Conservation (phyloP, 139 green algal species). For the Volvox reticuliferus region DNA sequence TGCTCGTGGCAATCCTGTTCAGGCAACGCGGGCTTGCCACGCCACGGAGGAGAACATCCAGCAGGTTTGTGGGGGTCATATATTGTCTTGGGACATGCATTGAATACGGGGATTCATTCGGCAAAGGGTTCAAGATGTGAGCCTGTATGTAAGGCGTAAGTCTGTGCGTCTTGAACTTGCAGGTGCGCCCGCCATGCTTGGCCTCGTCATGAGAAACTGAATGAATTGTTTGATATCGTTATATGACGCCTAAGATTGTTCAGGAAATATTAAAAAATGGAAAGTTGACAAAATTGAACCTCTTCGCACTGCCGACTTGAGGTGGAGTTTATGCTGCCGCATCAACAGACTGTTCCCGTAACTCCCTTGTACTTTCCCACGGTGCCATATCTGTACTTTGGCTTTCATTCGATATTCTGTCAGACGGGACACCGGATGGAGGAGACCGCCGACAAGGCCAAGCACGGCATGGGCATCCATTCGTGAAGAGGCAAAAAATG, state of each 20-base stretch:
- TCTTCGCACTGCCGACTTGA: too few species aligned
- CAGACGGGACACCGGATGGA: slow-evolving; percentile 19
- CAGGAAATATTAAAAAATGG: too few species aligned
- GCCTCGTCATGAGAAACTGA: too few species aligned
- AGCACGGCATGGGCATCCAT: slow-evolving; percentile 39
- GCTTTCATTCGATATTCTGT: neutral
- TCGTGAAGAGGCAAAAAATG: neutral
- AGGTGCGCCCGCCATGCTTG: neutral
- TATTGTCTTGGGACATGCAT: neutral
- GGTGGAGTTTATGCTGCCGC: neutral
- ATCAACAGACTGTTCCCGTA: neutral
- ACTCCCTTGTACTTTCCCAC: neutral
- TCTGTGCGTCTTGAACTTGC: neutral
- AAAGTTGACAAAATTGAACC: too few species aligned
- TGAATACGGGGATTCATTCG: neutral
- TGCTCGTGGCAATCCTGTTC: neutral
- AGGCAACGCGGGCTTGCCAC: neutral
- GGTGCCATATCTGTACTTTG: neutral
- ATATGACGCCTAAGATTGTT: too few species aligned
- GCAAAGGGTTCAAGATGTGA: neutral
- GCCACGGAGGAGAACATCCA: neutral
- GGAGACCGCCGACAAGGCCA: slow-evolving; percentile 28
- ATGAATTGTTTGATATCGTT: too few species aligned
- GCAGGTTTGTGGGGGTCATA: neutral
- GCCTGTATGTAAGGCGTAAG: neutral